Percentiles rank a stretch among this genome's conserved stretches.
These are phyloP conservation scores for Torulaspora microellipsoides DNA, from an alignment of 805 yeast species.

Conservation along the genomic window DNA sequence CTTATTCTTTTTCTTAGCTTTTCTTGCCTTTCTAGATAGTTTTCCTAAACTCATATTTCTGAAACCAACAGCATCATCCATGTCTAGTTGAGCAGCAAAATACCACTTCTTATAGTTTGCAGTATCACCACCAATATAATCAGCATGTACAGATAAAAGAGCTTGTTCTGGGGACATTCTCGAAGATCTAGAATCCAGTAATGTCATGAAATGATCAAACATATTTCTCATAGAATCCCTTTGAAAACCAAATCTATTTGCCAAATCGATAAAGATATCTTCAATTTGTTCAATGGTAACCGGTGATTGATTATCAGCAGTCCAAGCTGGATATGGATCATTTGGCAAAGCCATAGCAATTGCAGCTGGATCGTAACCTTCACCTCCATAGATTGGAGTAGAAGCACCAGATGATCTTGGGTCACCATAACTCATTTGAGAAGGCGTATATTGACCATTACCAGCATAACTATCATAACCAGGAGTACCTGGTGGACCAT, in stretches of 20 bases:
- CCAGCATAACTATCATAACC: conserved; percentile 56
- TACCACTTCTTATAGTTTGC: conserved; percentile 86
- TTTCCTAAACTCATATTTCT: conserved; percentile 77
- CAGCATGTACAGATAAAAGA: conserved; percentile 74
- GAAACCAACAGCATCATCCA: conserved; percentile 80
- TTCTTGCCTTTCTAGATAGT: conserved; percentile 72
- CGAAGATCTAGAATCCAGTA: conserved; percentile 77
- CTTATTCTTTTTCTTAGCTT: conserved; percentile 75
- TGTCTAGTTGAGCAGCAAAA: conserved; percentile 82
- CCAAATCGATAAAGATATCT: conserved; percentile 76
- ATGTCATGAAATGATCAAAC: conserved; percentile 83
- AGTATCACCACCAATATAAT: conserved; percentile 81
- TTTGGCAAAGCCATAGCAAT: conserved; percentile 68
- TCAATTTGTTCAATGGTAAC: conserved; percentile 80
- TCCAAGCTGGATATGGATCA: conserved; percentile 99
- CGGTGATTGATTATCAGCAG: conserved; percentile 91
- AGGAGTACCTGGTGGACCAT: conserved; percentile 50
- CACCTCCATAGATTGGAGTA: conserved; percentile 83
- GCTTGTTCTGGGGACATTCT: conserved; percentile 91
- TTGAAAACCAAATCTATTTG: conserved; percentile 84
- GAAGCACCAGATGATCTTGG: conserved; percentile 89
- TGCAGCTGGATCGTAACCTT: conserved; percentile 53
- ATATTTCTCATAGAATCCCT: conserved; percentile 90
- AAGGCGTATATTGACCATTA: conserved; percentile 73
- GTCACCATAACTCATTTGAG: conserved; percentile 80